Base-by-base conservation (phyloP, 108 stramenopile genomes). In the Cyclotella kingstonii region DNA sequence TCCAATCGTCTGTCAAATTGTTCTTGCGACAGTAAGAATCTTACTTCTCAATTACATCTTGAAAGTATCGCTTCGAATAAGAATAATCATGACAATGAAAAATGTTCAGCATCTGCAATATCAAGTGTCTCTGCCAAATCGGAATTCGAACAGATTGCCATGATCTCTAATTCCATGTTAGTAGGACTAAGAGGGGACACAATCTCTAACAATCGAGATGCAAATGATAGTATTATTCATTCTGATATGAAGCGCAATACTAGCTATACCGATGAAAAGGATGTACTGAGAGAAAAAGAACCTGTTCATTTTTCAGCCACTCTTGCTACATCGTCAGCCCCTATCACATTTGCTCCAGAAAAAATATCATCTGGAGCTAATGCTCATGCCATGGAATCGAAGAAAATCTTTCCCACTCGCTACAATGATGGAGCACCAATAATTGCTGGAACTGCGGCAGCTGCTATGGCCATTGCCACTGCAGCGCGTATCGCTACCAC, bases 361-460 rank as follows among this genome's bases (percentile, higher is more conserved):
- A 18, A 18, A 2, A 4, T 26, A 27, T 1, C 34, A 56, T 19
- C 22, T n/a, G n/a, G n/a, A n/a, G n/a, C n/a, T n/a, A n/a, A n/a
- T n/a, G n/a, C n/a, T n/a, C n/a, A n/a, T n/a, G n/a, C n/a, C n/a
- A n/a, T n/a, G n/a, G n/a, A n/a, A 23, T 30, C 34, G n/a, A 45
- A 33, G 27, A 42, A 43, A 18, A 10, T 27, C 27, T 38, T 35
- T 26, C 18, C 10, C 22, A 48, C 23, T 8, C 51, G 54, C 6
- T 48, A 30, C 34, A 38, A 22, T 2, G 74, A 75, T 40, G 74
- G 74, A 28, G 74, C 74, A 31, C 74, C 74, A 35, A 75, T 75
- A 15, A 75, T 75, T 25, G 65, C 74, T 18, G 74, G 74, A 23
- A 75, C 74, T 11, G 74, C 74, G 21, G 74, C 74, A 25, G 66